Evolutionary conservation across 305 asterid genomes (phyloP), one percentile per base, ranked within the genome.

Genomic region (Fraxinus paxiana): DNA sequence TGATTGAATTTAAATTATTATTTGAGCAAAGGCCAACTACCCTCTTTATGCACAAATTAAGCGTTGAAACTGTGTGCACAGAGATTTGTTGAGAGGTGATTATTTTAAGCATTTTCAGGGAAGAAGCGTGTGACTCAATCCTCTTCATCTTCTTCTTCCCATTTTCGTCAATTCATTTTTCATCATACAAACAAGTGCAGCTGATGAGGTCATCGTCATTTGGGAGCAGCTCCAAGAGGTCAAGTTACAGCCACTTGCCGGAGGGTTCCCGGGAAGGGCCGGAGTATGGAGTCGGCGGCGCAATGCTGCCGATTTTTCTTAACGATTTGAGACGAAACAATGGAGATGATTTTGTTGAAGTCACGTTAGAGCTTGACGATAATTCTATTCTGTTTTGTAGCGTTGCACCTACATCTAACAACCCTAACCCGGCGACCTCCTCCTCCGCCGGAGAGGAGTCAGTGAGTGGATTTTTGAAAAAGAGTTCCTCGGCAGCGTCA

Each of bases 291-390:
- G 54, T 82, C 12, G 90, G 92, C 3, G 98, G 92, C 1, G 92
- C 96, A 90, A 94, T 94, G 98, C 86, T 94, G 83, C 98, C 98
- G 75, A 83, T 85, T 37, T 91, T 91, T 85, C 94, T 93, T 87
- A 85, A 90, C 35, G 98, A 92, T 81, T 73, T 94, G 80, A 76
- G 90, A 75, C 77, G 88, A 31, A 90, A 89, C 79, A 31, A 20
- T n/a, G 82, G 63, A 2, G 86, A 88, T 15, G 97, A 94, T 37
- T 90, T 91, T 76, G 97, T 93, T 6, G 94, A 93, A 77, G 94
- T 93, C 15, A 92, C 97, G 75, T 88, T 95, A 20, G 97, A 93
- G 89, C 87, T 93, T 13, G 97, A 90, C 67, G 92, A 88, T 24
- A 85, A 88, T 48, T 88, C 97, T n/a, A 86, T 88, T 61, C 89